Evolutionary conservation across 2,329 filamentous ascomycete genomes (phyloP), one percentile per base, ranked within the genome.

Genomic region (Aspergillus spinulosporus): DNA sequence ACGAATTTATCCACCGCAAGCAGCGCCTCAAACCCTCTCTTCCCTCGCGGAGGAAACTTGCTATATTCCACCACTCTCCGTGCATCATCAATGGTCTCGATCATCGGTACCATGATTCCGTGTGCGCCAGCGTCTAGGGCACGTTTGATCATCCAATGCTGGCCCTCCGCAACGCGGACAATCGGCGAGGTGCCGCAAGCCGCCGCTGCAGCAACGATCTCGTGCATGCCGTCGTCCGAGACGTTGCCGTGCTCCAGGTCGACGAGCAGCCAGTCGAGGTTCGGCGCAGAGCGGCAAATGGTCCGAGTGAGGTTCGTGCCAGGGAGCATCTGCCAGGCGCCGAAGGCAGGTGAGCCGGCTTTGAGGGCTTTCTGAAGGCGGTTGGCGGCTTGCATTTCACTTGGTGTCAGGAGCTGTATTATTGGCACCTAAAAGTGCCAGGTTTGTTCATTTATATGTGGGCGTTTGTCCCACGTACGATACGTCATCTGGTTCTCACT

Each of bases 261-360:
- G 6, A 67, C 76, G 6, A 90, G 82, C 80, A 86, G 88, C n/a
- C 62, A 64, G 66, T 89, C 86, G 1, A 86, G 78, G 0, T 21
- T 21, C 11, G 29, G 5, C 3, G 29, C 7, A 9, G 29, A 34
- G 8, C 45, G 45, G 31, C 28, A 47, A 5, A 47, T 32, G 28
- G 31, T 15, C 1, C 31, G 31, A 2, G 28, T 14, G 5, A 47
- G 45, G 29, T 5, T 47, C 15, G 45, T 34, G 3, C 29, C 29
- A 9, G 44, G 45, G 31, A 47, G 45, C 45, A 47, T 47, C 12
- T 47, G 45, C 45, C 28, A 36, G 8, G 3, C 45, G 12, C 28
- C 45, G 45, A 34, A 34, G 12, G 28, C 28, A n/a, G 45, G 45
- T 0, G 5, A 8, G 15, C 14, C 14, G 4, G 39, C 12, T 14